These are phyloP conservation scores for Fusarium gaditjirri DNA, from an alignment of 2,329 filamentous ascomycete species.

Conservation along the genomic window DNA sequence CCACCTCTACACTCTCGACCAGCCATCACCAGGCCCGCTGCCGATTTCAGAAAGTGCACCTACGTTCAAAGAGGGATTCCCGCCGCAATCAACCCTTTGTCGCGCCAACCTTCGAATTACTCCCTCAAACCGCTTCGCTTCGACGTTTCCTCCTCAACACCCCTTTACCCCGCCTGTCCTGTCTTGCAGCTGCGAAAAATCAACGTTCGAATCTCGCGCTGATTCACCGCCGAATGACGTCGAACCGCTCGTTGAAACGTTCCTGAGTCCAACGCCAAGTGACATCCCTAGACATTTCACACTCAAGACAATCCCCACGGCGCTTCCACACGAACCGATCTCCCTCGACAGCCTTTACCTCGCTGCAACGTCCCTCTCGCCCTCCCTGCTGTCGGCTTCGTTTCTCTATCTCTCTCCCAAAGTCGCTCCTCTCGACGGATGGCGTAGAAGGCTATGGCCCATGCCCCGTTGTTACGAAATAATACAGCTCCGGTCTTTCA, in stretches of 20 bases:
- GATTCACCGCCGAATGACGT: slow-evolving; percentile 45
- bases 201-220: slow-evolving; percentile 17
- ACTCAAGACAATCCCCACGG: slow-evolving; percentile 15
- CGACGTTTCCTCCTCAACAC: slow-evolving; percentile 7
- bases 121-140: slow-evolving; percentile 17
- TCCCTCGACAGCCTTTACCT: slow-evolving; percentile 27
- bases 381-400: slow-evolving; percentile 20
- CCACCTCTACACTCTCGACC: slow-evolving; percentile 19
- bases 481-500: slow-evolving; percentile 67
- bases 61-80: slow-evolving; percentile 22
- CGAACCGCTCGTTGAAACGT: slow-evolving; percentile 35
- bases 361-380: slow-evolving; percentile 11
- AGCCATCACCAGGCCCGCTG: slow-evolving; percentile 31
- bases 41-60: background rate
- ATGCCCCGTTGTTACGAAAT: slow-evolving; percentile 68
- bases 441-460: slow-evolving; percentile 64
- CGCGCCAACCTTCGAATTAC: background rate
- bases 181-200: slow-evolving; percentile 13
- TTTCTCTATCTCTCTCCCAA: background rate
- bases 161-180: slow-evolving; percentile 35
- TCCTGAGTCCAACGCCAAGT: slow-evolving; percentile 38
- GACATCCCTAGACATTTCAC: slow-evolving; percentile 26
- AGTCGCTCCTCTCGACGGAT: slow-evolving; percentile 48
- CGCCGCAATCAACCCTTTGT: slow-evolving; percentile 6
- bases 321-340: slow-evolving; percentile 18